Conservation (phyloP, 495 filamentous ascomycete species). For the Penicillium verhagenii region DNA sequence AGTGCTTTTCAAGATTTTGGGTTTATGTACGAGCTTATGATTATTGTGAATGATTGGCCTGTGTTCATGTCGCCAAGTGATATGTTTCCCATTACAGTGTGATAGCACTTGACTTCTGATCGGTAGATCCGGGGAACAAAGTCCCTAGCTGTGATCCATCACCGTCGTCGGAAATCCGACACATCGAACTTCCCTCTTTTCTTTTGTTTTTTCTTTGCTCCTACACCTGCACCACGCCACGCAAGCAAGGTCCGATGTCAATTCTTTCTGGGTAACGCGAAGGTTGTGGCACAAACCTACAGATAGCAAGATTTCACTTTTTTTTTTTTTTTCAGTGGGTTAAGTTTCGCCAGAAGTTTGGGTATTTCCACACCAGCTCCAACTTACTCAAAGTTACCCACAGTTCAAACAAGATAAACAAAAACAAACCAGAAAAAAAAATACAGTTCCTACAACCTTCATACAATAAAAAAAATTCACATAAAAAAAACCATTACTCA, state of each 20-base stretch:
- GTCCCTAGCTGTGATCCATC: slow-evolving; percentile 25
- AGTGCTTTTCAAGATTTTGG: neutral
- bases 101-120: slow-evolving; percentile 23
- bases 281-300: slow-evolving; percentile 13
- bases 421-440: neutral
- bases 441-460: neutral
- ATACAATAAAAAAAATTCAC: neutral
- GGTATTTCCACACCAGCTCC: neutral
- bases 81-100: slow-evolving; percentile 30
- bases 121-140: slow-evolving; percentile 28
- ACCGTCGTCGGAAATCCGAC: slow-evolving; percentile 6
- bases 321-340: neutral
- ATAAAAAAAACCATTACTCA: too few relatives aligned
- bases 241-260: slow-evolving; percentile 23
- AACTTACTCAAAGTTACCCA: neutral
- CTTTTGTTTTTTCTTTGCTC: neutral
- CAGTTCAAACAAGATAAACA: neutral
- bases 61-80: slow-evolving; percentile 24
- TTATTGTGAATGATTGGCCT: slow-evolving; percentile 23
- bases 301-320: neutral
- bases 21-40: neutral
- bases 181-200: slow-evolving; percentile 1
- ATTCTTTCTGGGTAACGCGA: slow-evolving; percentile 9
- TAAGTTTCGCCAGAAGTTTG: slow-evolving; percentile 1
- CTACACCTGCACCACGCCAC: slow-evolving; percentile 11